Evolutionary conservation across 768 basidiomycete genomes (phyloP).

Genomic region (Lyophyllum shimeji): DNA sequence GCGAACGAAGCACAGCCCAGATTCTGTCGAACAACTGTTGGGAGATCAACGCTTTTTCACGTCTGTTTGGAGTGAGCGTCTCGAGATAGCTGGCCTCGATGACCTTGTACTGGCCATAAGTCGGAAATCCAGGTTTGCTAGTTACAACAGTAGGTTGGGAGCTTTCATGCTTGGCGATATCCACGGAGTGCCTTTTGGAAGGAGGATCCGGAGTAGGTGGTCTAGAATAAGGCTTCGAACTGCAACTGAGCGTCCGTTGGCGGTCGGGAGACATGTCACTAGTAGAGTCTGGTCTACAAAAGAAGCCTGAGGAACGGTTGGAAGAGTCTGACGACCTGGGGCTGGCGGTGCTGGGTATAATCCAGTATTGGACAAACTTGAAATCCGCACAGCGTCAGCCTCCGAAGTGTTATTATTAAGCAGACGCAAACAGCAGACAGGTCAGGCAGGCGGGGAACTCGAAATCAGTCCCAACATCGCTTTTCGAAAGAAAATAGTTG

Average conservation of each 20-base stretch:
- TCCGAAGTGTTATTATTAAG: background rate
- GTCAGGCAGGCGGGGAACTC: background rate
- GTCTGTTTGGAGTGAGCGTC: constrained; percentile 52
- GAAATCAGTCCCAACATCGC: background rate
- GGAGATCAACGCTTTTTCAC: constrained; percentile 72
- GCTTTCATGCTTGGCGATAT: constrained; percentile 7
- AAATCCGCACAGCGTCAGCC: background rate
- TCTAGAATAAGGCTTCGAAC: constrained; percentile 36
- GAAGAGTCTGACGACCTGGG: background rate
- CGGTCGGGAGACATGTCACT: constrained; percentile 33
- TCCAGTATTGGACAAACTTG: background rate
- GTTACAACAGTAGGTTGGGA: constrained; percentile 5
- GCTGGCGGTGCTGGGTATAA: background rate
- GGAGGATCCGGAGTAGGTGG: constrained; percentile 17
- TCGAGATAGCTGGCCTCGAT: constrained; percentile 59
- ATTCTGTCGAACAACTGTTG: constrained; percentile 71
- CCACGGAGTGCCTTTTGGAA: constrained; percentile 5
- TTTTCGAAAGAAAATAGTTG: background rate
- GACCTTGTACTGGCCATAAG: constrained; percentile 56
- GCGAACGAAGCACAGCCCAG: constrained; percentile 63
- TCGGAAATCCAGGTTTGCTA: constrained; percentile 53
- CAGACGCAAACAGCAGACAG: background rate
- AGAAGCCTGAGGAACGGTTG: background rate
- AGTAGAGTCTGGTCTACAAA: constrained; percentile 6
- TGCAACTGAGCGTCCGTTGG: constrained; percentile 22